phyloP scores from a whole-genome alignment of 208 protist species.

The Wallacemonas sp. region DNA sequence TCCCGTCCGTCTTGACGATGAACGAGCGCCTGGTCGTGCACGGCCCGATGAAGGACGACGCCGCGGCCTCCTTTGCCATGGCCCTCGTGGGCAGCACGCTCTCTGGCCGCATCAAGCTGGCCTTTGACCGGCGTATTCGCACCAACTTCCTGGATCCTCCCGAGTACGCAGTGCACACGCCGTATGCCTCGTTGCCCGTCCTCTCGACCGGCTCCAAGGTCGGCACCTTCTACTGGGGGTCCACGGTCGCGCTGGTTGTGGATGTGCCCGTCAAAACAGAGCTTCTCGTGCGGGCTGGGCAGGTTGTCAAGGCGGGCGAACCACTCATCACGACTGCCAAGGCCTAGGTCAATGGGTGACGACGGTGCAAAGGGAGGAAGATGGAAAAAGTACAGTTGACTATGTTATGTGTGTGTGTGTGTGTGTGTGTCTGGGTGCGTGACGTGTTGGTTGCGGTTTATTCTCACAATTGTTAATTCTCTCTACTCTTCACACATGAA shows the following conservation, averaged over 20 bases:
- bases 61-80: slow-evolving; percentile 34
- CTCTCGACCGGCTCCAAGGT: slow-evolving; percentile 44
- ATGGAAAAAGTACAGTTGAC: neutral
- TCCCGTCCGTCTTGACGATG: slow-evolving; percentile 64
- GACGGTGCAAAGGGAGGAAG: neutral
- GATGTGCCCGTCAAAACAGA: slow-evolving; percentile 64
- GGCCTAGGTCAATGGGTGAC: neutral
- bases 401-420: no score
- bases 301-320: slow-evolving; percentile 71
- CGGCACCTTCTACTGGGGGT: slow-evolving; percentile 85
- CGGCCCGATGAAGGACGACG: slow-evolving; percentile 30
- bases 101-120: slow-evolving; percentile 62
- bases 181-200: slow-evolving; percentile 42
- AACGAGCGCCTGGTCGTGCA: slow-evolving; percentile 84
- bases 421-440: no score
- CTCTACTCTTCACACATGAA: neutral
- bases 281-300: slow-evolving; percentile 38
- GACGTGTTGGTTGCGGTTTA: no score
- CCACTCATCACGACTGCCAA: slow-evolving; percentile 31
- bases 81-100: slow-evolving; percentile 81
- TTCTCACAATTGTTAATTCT: no score
- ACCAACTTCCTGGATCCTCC: slow-evolving; percentile 86
- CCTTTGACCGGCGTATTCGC: slow-evolving; percentile 65
- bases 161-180: slow-evolving; percentile 68
- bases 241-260: slow-evolving; percentile 76